Base-by-base conservation (phyloP, 2,329 filamentous ascomycete species). In the Dothideomycetes sp. region DNA sequence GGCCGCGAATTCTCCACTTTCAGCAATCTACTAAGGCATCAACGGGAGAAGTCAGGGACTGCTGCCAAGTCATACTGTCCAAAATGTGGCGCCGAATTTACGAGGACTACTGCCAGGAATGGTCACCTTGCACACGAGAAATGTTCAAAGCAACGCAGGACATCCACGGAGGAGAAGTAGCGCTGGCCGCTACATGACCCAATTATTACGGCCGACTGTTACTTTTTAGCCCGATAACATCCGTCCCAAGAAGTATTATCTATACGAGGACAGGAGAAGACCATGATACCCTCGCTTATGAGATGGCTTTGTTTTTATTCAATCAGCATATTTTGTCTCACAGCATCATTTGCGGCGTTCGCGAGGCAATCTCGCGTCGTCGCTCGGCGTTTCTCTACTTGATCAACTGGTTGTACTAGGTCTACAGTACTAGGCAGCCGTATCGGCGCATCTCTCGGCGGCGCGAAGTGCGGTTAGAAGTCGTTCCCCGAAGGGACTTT, bases 1-100 rank as follows among this genome's bases (percentile, higher is more conserved):
- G 89, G 89, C 15, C 79, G 88, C 19, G 84, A 94, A 54, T 96
- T 96, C 56, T 94, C 86, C 14, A 95, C 89, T 3, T 95, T 95
- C 58, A 94, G 87, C 73, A 95, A 95, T 57, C 73, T 95, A 3
- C 69, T 95, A 29, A 75, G 89, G 46, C 89, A 96, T 59, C 88
- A 95, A 61, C 77, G 89, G 32, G 89, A 96, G 62, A 95, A 94
- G 60, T 93, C 85, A 0, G 89, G 89, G 18, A 87, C 88, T 38
- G 85, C 88, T 9, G 72, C 83, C 19, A 95, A 95, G 64, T 85
- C 86, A 3, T 79, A 80, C 36, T 96, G 89, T 56, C 87, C 86
- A 14, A 83, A 87, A 56, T 96, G 89, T 55, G 86, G 87, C 29
- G 87, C 87, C 9, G 87, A 94, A 54, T 96, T 96, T 53, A 95